phyloP scores from a whole-genome alignment of 225 moss, liverwort and hornwort genomes.

The Bryoerythrophyllum caledonicum region DNA sequence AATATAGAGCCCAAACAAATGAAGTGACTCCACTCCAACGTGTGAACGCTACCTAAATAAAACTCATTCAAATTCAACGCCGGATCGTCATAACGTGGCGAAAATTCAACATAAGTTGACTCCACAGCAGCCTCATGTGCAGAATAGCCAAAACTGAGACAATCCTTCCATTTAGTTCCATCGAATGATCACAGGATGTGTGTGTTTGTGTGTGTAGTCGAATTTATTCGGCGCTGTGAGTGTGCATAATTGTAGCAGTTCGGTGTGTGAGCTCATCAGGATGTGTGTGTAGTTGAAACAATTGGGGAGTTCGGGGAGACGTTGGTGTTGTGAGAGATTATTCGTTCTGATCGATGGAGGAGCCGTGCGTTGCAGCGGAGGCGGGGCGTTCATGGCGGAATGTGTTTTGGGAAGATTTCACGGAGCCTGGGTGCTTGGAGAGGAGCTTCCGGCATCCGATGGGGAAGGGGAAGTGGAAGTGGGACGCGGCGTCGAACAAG shows the following conservation, averaged over 20 bases:
- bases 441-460: conserved; percentile 43
- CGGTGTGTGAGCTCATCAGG: not conserved
- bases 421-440: conserved; percentile 21
- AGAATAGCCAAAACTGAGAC: not conserved
- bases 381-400: conserved; percentile 33
- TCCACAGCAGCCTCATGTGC: not conserved
- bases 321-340: not conserved
- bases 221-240: too few relatives aligned
- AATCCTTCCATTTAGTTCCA: not conserved
- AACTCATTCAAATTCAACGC: not conserved
- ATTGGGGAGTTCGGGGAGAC: not conserved
- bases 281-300: not conserved
- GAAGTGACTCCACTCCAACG: not conserved
- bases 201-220: too few relatives aligned
- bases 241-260: too few relatives aligned
- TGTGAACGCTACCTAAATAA: not conserved
- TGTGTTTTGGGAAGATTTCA: conserved; percentile 51
- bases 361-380: conserved; percentile 18
- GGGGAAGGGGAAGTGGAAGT: conserved; percentile 58
- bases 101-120: not conserved
- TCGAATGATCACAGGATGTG: too few relatives aligned
- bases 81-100: not conserved
- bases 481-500: conserved; percentile 67
- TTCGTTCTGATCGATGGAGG: not conserved
- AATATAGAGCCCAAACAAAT: too few relatives aligned